These are phyloP conservation scores for Asterella californica DNA, from an alignment of 225 moss, liverwort and hornwort species.

Conservation along the genomic window DNA sequence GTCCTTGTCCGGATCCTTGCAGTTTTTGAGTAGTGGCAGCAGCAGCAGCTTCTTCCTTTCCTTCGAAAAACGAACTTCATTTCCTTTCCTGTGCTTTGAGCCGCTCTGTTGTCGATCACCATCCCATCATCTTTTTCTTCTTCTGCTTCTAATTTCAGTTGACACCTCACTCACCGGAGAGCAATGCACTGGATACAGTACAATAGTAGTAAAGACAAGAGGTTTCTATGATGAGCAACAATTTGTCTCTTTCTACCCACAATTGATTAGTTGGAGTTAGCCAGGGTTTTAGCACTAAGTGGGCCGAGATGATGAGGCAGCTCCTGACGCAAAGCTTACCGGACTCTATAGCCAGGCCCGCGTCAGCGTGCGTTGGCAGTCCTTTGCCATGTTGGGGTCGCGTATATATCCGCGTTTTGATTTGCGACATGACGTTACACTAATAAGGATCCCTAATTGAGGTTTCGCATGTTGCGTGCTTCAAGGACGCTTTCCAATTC, in stretches of 20 bases:
- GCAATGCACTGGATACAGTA: neutral
- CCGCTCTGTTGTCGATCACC: neutral
- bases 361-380: neutral
- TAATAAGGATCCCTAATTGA: constrained; percentile 1
- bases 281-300: neutral
- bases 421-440: constrained; percentile 5
- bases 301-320: constrained; percentile 1
- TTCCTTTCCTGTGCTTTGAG: too few relatives aligned
- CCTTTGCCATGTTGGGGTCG: neutral
- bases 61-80: too few relatives aligned
- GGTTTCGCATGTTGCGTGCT: neutral
- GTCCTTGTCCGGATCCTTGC: too few relatives aligned
- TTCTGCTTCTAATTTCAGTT: neutral
- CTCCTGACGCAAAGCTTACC: neutral
- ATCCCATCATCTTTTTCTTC: neutral
- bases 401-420: constrained; percentile 4
- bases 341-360: neutral
- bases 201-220: neutral
- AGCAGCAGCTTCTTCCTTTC: too few relatives aligned
- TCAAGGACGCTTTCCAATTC: constrained; percentile 1
- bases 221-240: constrained; percentile 2
- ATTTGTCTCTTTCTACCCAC: neutral
- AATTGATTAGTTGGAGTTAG: neutral
- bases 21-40: too few relatives aligned
- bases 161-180: neutral